Conservation (phyloP, 2,329 filamentous ascomycete species). For the Ceratocystis eucalypticola region DNA sequence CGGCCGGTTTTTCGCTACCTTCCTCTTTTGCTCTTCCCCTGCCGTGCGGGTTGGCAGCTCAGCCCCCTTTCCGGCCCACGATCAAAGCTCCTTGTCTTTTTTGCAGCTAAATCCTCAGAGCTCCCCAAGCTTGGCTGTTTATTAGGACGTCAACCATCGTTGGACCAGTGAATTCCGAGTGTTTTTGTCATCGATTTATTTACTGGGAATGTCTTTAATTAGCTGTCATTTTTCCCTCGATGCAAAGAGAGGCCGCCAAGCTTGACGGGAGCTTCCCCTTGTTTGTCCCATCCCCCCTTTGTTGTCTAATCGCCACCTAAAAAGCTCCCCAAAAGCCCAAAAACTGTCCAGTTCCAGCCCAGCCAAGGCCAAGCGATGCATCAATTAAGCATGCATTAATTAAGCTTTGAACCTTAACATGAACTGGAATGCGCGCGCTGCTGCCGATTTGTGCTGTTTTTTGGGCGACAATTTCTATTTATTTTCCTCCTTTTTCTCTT, state of each 20-base stretch:
- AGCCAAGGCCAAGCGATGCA: constrained; percentile 1
- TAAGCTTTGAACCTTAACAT: constrained; percentile 1
- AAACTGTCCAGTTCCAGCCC: not conserved
- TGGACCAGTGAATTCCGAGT: not conserved
- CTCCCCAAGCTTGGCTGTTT: not conserved
- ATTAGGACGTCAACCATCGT: not conserved
- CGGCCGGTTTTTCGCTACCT: not conserved
- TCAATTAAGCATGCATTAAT: constrained; percentile 9
- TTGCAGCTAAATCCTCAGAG: not conserved
- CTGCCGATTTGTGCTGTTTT: not conserved
- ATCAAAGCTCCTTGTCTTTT: not conserved
- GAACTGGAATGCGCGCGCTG: not conserved
- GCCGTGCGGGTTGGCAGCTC: not conserved
- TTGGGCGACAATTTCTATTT: not conserved
- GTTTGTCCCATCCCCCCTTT: not conserved
- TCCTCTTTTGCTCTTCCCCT: not conserved
- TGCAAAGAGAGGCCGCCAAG: not conserved
- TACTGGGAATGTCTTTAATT: not conserved
- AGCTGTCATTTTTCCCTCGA: not conserved
- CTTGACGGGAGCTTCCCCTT: no score
- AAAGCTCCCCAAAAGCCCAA: no score
- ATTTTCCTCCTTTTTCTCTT: not conserved
- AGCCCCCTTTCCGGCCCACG: not conserved
- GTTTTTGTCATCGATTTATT: not conserved
- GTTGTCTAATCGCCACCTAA: not conserved